Conservation (phyloP, 805 yeast species). For the Candida golubevii region DNA sequence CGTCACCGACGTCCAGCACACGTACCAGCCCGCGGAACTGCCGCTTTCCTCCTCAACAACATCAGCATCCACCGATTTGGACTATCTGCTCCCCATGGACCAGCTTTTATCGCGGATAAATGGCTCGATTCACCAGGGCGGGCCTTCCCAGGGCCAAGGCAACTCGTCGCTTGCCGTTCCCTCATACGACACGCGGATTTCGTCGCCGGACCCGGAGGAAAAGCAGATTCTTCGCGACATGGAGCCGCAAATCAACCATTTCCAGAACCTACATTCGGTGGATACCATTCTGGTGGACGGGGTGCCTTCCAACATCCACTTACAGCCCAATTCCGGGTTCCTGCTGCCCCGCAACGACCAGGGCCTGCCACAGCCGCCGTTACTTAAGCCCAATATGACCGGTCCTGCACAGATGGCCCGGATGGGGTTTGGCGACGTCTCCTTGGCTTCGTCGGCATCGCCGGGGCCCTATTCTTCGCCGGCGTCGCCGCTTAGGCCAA, state of each 20-base stretch:
- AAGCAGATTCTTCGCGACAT: constrained; percentile 68
- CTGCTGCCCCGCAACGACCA: constrained; percentile 8
- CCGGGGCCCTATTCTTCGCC: no score
- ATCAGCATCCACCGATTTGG: constrained; percentile 35
- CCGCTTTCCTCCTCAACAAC: constrained; percentile 6
- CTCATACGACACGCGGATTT: constrained; percentile 5
- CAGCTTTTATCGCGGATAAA: constrained; percentile 52
- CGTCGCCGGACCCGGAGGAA: constrained; percentile 52
- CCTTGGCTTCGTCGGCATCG: not conserved
- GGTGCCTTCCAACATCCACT: constrained; percentile 53
- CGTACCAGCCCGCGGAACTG: constrained; percentile 10
- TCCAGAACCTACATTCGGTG: constrained; percentile 65
- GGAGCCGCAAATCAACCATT: constrained; percentile 65
- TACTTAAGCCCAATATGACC: constrained; percentile 42
- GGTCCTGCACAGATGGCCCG: constrained; percentile 43
- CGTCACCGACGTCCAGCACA: constrained; percentile 40
- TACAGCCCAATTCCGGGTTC: constrained; percentile 18
- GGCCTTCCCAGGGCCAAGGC: not conserved
- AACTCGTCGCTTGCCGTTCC: constrained; percentile 8
- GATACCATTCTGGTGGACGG: constrained; percentile 75
- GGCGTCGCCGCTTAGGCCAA: constrained; percentile 19
- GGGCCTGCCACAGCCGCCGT: constrained; percentile 16
- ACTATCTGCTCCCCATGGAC: constrained; percentile 72
- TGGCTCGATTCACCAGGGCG: constrained; percentile 1
- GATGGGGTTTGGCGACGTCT: constrained; percentile 12